These are phyloP conservation scores for Botryobasidium botryosum DNA, from an alignment of 768 basidiomycete species.

Conservation along the genomic window DNA sequence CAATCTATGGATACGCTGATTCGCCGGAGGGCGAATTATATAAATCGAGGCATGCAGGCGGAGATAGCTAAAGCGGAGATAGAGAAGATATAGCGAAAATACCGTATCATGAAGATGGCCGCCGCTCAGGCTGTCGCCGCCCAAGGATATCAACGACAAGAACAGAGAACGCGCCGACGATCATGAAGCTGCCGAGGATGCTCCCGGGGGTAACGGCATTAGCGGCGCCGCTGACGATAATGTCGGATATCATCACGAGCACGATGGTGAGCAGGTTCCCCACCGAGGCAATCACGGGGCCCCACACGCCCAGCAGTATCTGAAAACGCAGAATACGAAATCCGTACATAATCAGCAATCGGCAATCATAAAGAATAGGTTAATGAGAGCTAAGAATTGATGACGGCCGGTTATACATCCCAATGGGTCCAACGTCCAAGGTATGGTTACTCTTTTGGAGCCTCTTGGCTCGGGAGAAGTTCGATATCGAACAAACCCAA, in stretches of 20 bases:
- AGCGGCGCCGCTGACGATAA: conserved; percentile 46
- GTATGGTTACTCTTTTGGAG: no score
- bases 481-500: no score
- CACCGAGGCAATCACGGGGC: conserved; percentile 74
- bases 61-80: no score
- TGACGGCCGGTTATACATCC: conserved; percentile 1
- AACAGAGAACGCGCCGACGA: conserved; percentile 69
- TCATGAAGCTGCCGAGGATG: conserved; percentile 56
- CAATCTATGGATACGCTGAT: no score
- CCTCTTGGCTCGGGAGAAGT: no score
- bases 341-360: not conserved
- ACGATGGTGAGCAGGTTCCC: conserved; percentile 92
- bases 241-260: conserved; percentile 65
- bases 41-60: no score
- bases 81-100: no score
- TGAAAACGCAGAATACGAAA: conserved; percentile 18
- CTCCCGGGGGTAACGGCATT: conserved; percentile 54
- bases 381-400: conserved; percentile 4
- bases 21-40: no score
- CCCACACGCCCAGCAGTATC: conserved; percentile 74
- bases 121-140: no score
- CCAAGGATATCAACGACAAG: conserved; percentile 64
- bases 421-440: no score
- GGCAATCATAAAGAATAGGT: no score
- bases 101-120: no score